Base-by-base conservation (phyloP, 345 rosid genomes). In the Moricandia arvensis region DNA sequence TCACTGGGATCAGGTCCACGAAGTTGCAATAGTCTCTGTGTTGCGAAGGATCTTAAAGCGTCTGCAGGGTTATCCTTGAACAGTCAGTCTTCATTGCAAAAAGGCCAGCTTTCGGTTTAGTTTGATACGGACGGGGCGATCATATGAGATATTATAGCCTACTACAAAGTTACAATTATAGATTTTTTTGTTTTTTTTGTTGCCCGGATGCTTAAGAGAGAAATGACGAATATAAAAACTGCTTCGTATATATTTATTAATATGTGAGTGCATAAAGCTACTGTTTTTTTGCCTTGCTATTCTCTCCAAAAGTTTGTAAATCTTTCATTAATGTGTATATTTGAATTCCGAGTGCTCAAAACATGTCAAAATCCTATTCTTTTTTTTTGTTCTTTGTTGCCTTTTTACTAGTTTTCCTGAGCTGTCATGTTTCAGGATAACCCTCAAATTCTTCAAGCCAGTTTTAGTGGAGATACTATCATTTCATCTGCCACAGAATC, bases 1-100 rank as follows among this genome's bases (percentile, higher is more conserved):
- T 60, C 81, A 90, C 74, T 94, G 96, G 97, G 97, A 91, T 82
- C 98, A 87, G 85, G 90, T 91, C 80, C 90, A 78, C 59, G 96
- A 91, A 86, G 89, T 89, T 37, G 93, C 82, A 67, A 65, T 90
- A 73, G 87, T 94, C 68, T 87, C 93, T 75, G 91, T 89, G 26
- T 81, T 83, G 66, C 83, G 90, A 30, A 91, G 86, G 75, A 81
- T 91, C 73, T 95, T 94, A 53, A 94, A 91, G 82, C 82, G 88
- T 58, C 80, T 91, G 38, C 86, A 80, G 66, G 97, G 88, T 77
- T 86, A n/a, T 91, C 71, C 83, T 88, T 87, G 97, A 94, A 80
- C 90, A 87, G 98, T 89, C 71, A 73, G 83, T 41, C 30, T 62
- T 72, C 62, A 57, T 71, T 74, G 68, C 34, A 62, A 59, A 21